Base-by-base conservation (phyloP, 495 filamentous ascomycete species). In the Lineolata rhizophorae region DNA sequence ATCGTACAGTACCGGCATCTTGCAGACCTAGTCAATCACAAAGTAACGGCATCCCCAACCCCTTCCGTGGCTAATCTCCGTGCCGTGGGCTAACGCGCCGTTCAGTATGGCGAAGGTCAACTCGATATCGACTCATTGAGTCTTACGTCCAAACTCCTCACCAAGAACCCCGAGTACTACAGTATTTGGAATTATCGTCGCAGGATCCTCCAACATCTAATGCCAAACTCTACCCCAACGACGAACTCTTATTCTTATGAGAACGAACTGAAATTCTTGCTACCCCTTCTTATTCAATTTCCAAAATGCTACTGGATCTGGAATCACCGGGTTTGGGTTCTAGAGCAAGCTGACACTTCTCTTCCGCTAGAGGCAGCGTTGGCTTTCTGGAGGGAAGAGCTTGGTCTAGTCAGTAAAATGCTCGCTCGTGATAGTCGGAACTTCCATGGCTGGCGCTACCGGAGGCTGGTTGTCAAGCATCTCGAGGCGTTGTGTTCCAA, bases 221-320 rank as follows among this genome's bases (percentile, higher is more conserved):
- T n/a, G 18, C 8, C 29, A 6, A 15, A 32, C 2, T 6, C 17
- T 5, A 15, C 29, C 30, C 5, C 11, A 12, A n/a, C 11, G 5
- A 11, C 11, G 27, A 2, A 3, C 30, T 4, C 12, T 16, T 6
- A 8, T 16, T 1, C 30, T 18, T 16, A 28, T 4, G 14, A 33
- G 9, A 30, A 22, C 16, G 87, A 97, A 43, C 60, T 95, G 17
- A 49, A 53, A 16, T 87, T 93, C 48, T 66, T 83, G 22, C 61
- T 94, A 22, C 80, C 80, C 2, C 62, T 99, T 9, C 69, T 95
- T 22, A 60, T 69, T 20, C 67, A 80, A 39, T 81, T 67, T 43
- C 90, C 87, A 16, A 99, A 99, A 56, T 95, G 87, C 59, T 99
- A 99, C 59, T 94, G 87, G 83, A 80, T 99, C 27, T 99, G 87